Evolutionary conservation across 495 filamentous ascomycete species (phyloP), one percentile per base, ranked within the genome.

Genomic region (Ramalina intermedia): DNA sequence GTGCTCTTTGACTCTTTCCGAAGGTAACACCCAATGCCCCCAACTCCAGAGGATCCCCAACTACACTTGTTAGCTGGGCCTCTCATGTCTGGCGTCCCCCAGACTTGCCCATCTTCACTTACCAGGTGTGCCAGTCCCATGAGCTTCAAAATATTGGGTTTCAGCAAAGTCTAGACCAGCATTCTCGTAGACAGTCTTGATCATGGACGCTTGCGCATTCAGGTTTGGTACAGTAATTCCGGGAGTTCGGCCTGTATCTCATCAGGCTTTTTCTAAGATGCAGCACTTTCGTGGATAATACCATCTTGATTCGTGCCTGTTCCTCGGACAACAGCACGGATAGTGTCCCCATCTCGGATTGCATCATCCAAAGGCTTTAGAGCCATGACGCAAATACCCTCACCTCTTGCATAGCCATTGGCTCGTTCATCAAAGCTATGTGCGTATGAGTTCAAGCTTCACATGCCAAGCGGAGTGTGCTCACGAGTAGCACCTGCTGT

Each of bases 331-430:
- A 63, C 60, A 16, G 64, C 70, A 14, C 69, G 61, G 43, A 73
- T 70, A 38, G 62, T 65, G 58, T 74, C 69, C 27, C 71, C 70
- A 41, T 72, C 70, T 13, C 59, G 59, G 45, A 69, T 53, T 11
- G 70, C 70, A 55, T 73, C 68, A 46, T 66, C 61, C 33, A 71
- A 63, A n/a, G 69, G 66, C 56, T 74, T 74, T 9, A 74, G 58
- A 21, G 73, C 59, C 37, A 73, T 61, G 17, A 61, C 60, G 43
- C 61, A 68, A 37, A 66, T 62, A 20, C 65, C 65, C 38, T 74
- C 70, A 43, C 66, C 69, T 55, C 70, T 61, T 55, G 66, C 69
- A 49, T 74, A 72, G 5, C 70, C 70, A 58, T 71, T 67, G 17
- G 68, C 70, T 44, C 59, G 55, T 41, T 70, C 65, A 55, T 70